These are phyloP conservation scores for Trametes coccinea DNA, from an alignment of 768 basidiomycete genomes.

Conservation along the genomic window DNA sequence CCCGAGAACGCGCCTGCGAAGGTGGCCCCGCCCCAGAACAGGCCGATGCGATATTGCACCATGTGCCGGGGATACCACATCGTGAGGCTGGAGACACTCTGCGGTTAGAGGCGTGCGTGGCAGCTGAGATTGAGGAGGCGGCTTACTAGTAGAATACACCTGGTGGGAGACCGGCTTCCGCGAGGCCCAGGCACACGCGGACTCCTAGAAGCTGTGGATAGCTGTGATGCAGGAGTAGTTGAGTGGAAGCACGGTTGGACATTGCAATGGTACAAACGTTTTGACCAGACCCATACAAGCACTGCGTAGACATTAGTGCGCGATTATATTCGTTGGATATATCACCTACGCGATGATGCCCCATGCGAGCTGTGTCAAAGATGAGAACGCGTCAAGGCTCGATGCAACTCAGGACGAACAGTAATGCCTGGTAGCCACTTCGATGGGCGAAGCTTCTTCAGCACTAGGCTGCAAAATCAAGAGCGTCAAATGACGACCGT, in stretches of 20 bases:
- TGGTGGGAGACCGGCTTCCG: slow-evolving; percentile 73
- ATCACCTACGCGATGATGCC: slow-evolving; percentile 57
- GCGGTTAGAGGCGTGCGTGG: neutral
- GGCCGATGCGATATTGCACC: slow-evolving; percentile 30
- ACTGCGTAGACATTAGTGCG: slow-evolving; percentile 36
- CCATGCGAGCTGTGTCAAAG: slow-evolving; percentile 51
- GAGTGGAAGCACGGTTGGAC: neutral
- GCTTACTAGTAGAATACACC: slow-evolving; percentile 71
- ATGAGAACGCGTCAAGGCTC: too few species aligned
- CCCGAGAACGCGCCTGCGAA: slow-evolving; percentile 33
- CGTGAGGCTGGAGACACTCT: slow-evolving; percentile 21
- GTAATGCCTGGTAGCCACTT: slow-evolving; percentile 70
- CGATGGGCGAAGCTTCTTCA: slow-evolving; percentile 67
- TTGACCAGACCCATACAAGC: slow-evolving; percentile 68
- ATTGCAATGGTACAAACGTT: slow-evolving; percentile 39
- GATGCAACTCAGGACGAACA: slow-evolving; percentile 35
- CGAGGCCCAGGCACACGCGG: slow-evolving; percentile 59
- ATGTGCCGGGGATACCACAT: slow-evolving; percentile 34
- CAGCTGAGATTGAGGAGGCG: neutral
- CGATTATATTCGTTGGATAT: neutral
- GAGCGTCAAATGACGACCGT: neutral
- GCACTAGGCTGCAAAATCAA: slow-evolving; percentile 39
- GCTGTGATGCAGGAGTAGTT: slow-evolving; percentile 32
- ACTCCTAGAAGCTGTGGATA: slow-evolving; percentile 62
- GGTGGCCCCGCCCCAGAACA: slow-evolving; percentile 32